Evolutionary conservation across 305 asterid species (phyloP).

Genomic region (Fraxinus ornus): DNA sequence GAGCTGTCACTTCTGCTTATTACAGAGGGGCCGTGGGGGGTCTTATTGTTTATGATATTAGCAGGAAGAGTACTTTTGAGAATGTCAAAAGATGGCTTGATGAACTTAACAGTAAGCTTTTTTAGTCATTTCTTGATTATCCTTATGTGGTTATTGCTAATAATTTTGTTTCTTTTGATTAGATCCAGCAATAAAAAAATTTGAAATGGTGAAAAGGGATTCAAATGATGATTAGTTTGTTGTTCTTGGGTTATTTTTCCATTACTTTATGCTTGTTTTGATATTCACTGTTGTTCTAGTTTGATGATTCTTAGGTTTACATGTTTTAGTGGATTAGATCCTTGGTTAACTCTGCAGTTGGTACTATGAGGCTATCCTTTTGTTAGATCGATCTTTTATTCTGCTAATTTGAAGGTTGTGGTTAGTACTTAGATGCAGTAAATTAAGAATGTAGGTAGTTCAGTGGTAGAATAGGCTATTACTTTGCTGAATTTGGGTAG

Average conservation of each 20-base stretch:
- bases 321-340: not conserved
- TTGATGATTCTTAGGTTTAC: not conserved
- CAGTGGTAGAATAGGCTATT: not conserved
- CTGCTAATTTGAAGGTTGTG: not conserved
- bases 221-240: not conserved
- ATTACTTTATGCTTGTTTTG: not conserved
- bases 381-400: not conserved
- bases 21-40: slow-evolving; percentile 82
- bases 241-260: not conserved
- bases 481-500: not conserved
- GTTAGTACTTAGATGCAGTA: not conserved
- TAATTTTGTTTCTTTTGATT: not conserved
- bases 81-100: slow-evolving; percentile 66
- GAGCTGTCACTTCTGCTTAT: slow-evolving; percentile 82
- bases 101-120: slow-evolving; percentile 57
- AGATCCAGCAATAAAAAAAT: not conserved
- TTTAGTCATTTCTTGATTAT: not conserved
- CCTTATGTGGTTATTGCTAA: not conserved
- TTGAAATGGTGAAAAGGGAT: not conserved
- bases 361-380: not conserved
- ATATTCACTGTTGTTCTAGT: not conserved
- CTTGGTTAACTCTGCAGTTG: not conserved
- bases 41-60: slow-evolving; percentile 69
- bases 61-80: slow-evolving; percentile 48
- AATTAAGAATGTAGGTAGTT: not conserved